phyloP scores from a whole-genome alignment of 148 eudicot species.

The Dysphania ambrosioides region DNA sequence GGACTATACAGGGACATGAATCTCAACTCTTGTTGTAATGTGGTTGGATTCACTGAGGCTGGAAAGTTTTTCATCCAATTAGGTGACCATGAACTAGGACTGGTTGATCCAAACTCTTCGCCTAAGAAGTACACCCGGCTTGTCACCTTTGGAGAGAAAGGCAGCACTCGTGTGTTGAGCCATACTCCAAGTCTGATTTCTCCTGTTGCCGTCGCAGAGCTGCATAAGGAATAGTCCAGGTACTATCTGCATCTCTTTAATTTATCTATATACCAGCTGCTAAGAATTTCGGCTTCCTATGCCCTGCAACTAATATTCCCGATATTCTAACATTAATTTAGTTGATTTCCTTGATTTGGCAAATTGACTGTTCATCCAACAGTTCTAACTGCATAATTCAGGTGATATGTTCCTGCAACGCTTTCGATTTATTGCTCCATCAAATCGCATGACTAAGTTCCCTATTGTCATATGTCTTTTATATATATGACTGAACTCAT shows the following conservation, averaged over 20 bases:
- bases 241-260: neutral
- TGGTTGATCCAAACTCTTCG: slow-evolving; percentile 22
- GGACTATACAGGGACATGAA: slow-evolving; percentile 29
- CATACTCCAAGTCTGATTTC: slow-evolving; percentile 27
- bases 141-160: slow-evolving; percentile 17
- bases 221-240: neutral
- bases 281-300: neutral
- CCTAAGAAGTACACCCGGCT: slow-evolving; percentile 23
- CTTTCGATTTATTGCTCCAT: no score
- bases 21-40: slow-evolving; percentile 19
- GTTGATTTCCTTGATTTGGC: no score
- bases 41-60: slow-evolving; percentile 17
- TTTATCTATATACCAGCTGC: neutral
- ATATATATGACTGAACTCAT: no score
- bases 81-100: slow-evolving; percentile 22
- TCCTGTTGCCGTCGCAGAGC: neutral
- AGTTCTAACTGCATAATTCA: no score
- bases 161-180: slow-evolving; percentile 13
- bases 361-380: no score
- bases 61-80: slow-evolving; percentile 20
- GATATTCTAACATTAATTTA: no score
- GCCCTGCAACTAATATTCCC: neutral
- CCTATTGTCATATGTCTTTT: no score
- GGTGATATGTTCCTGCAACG: no score
- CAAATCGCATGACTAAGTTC: no score